Evolutionary conservation across 1,284 basidiomycete genomes (phyloP), one percentile per base, ranked within the genome.

Genomic region (Austroboletus novae-zelandiae): DNA sequence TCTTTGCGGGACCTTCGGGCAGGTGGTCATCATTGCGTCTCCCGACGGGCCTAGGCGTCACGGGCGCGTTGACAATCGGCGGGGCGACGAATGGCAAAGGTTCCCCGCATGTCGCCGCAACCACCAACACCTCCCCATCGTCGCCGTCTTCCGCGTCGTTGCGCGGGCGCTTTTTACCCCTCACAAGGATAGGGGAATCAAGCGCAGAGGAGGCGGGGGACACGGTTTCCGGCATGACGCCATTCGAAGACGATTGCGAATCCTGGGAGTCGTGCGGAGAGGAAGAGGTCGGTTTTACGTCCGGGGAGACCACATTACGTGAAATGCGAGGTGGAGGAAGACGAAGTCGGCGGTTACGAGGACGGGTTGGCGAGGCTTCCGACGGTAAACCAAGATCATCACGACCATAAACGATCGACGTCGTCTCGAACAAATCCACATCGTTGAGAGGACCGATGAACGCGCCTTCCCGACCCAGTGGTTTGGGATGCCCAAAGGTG

Each of bases 401-500:
- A 32, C 61, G 61, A 2, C 63, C 61, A 8, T 15, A 35, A 8
- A 62, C 57, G n/a, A 30, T 42, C 50, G 3, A 53, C 27, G 1
- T 56, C 53, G 20, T 61, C 52, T 1, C 59, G 31, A 14, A 32
- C 31, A 32, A 32, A 10, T 25, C 1, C 20, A 23, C 20, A 23
- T 5, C 20, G 20, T 23, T 23, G 20, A 23, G 20, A 23, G 45
- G 14, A 1, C 59, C 51, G 18, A 47, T 49, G 50, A 62, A 62
- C 2, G 61, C 64, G 3, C 61, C 64, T 42, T 62, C 57, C 32
- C 61, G 51, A 29, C 53, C 44, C 15, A 66, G 17, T 1, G 61
- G 51, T 4, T 45, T 58, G 20, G 34, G 9, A 3, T 45, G 55
- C 7, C 49, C 52, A 36, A 58, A 43, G 18, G 54, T 45, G 4